Base-by-base conservation (phyloP, 768 basidiomycete genomes). In the Auriculariales sp. region DNA sequence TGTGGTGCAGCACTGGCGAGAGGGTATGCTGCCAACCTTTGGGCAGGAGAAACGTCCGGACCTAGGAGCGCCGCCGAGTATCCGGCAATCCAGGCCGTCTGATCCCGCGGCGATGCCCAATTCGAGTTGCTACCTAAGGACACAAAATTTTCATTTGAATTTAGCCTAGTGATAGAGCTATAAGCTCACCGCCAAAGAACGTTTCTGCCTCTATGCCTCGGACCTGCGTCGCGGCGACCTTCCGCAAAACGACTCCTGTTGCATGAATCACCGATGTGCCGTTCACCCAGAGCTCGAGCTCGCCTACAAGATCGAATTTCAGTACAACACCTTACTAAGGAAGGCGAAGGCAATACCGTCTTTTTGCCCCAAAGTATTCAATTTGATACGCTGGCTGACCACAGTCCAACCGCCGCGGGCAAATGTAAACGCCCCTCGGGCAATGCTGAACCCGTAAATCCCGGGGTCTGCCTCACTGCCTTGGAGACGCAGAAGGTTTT, bases 141-240 rank as follows among this genome's bases (percentile, higher is more conserved):
- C 56, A 17, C 25, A 51, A 22, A 34, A 50, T 46, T n/a, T 42
- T 47, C n/a, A 28, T 33, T n/a, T 7, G 39, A 11, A 10, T 5
- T 12, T 32, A 50, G n/a, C n/a, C 33, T 39, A 30, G 3, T 12
- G 15, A 28, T 19, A 17, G 12, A 27, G 33, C 35, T 28, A 44
- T 17, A 12, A 45, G 57, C 67, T 49, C 55, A 73, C 77, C 80
- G 45, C 82, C 82, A 55, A 87, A 85, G 73, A 85, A 85, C n/a
- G 82, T 81, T 65, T 85, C 79, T 70, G 79, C 74, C 61, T 77
- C 77, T 50, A 83, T 74, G 19, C 84, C 83, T 29, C 75, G 70
- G 57, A 86, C 72, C 53, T 68, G 69, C 33, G 77, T 75, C 1
- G 64, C 62, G 25, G 59, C 61, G 51, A 65, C 66, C 52, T 74